A percentile compares a stretch with the other conserved stretches of the same genome.
Evolutionary conservation across 768 basidiomycete genomes (phyloP).

Genomic region (Pholiota conissans): DNA sequence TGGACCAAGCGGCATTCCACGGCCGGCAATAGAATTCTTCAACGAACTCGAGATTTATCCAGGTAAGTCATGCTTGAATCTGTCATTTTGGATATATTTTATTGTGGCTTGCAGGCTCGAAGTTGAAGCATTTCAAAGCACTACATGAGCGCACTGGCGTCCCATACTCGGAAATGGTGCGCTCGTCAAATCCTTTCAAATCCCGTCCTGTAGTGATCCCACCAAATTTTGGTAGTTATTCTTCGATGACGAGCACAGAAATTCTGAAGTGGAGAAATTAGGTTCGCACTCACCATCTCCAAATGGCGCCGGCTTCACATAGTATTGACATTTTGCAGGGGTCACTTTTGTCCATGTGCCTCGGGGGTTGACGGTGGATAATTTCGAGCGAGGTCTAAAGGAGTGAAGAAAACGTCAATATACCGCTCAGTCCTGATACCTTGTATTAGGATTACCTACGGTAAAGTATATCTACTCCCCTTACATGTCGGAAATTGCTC

Average conservation of each 20-base stretch:
- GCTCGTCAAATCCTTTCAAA: too few relatives aligned
- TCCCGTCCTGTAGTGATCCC: too few relatives aligned
- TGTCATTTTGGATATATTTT: background rate
- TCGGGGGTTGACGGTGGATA: conserved; percentile 56
- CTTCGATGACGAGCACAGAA: conserved; percentile 72
- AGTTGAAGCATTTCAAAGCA: conserved; percentile 77
- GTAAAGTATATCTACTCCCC: background rate
- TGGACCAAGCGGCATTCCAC: conserved; percentile 26
- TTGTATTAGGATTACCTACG: background rate
- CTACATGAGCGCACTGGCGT: conserved; percentile 74
- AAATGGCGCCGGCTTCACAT: background rate
- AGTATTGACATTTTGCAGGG: conserved; percentile 39
- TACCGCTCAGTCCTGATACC: background rate
- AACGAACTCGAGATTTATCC: conserved; percentile 77
- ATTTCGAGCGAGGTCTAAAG: conserved; percentile 69
- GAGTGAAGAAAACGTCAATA: conserved; percentile 63
- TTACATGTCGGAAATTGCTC: background rate
- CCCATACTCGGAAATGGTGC: conserved; percentile 78
- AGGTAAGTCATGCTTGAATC: conserved; percentile 33
- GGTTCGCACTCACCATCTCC: conserved; percentile 33
- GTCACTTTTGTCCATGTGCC: conserved; percentile 81
- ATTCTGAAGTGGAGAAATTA: conserved; percentile 60
- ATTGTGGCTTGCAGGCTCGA: conserved; percentile 62
- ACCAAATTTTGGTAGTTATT: conserved; percentile 60
- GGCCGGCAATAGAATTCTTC: conserved; percentile 60